phyloP scores from a whole-genome alignment of 2,329 filamentous ascomycete genomes.

The Polytolypa hystricis region DNA sequence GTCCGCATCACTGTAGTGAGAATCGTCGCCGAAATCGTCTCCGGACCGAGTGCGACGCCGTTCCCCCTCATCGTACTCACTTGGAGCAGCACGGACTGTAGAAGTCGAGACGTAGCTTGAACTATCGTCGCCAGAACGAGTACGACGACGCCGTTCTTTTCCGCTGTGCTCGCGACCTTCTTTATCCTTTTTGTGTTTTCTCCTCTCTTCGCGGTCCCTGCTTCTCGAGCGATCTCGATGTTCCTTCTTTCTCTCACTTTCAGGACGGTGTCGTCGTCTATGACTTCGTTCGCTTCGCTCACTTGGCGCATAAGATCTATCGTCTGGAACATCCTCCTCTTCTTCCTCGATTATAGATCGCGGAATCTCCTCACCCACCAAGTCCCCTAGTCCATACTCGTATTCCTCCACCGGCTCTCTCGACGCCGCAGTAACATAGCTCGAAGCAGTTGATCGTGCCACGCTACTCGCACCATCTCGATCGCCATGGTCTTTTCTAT shows the following conservation, averaged over 20 bases:
- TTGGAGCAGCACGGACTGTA: slow-evolving; percentile 7
- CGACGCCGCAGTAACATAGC: slow-evolving; percentile 31
- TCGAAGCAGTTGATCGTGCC: slow-evolving; percentile 15
- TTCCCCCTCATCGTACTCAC: slow-evolving; percentile 10
- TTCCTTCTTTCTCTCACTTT: slow-evolving; percentile 8
- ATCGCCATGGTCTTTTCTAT: slow-evolving; percentile 5
- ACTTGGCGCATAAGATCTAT: slow-evolving; percentile 2
- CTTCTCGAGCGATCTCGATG: slow-evolving; percentile 15
- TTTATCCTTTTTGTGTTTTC: slow-evolving; percentile 16
- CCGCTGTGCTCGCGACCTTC: slow-evolving; percentile 15
- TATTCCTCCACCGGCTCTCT: slow-evolving; percentile 15
- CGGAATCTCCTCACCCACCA: background rate
- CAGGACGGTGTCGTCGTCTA: slow-evolving; percentile 1
- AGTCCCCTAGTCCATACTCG: slow-evolving; percentile 17
- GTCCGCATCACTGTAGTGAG: slow-evolving; percentile 16
- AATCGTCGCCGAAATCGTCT: slow-evolving; percentile 16
- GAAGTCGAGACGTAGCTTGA: slow-evolving; percentile 4
- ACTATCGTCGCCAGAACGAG: slow-evolving; percentile 5
- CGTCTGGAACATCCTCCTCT: slow-evolving; percentile 10
- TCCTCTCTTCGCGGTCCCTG: slow-evolving; percentile 12
- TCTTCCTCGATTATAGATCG: slow-evolving; percentile 18
- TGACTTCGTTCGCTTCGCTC: slow-evolving; percentile 10
- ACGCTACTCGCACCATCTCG: slow-evolving; percentile 10
- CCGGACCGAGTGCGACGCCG: slow-evolving; percentile 21
- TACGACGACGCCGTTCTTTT: slow-evolving; percentile 11